A percentile compares a stretch with the other conserved stretches of the same genome.
Conservation (phyloP, 1,284 basidiomycete species). For the Naganishia sp. region DNA sequence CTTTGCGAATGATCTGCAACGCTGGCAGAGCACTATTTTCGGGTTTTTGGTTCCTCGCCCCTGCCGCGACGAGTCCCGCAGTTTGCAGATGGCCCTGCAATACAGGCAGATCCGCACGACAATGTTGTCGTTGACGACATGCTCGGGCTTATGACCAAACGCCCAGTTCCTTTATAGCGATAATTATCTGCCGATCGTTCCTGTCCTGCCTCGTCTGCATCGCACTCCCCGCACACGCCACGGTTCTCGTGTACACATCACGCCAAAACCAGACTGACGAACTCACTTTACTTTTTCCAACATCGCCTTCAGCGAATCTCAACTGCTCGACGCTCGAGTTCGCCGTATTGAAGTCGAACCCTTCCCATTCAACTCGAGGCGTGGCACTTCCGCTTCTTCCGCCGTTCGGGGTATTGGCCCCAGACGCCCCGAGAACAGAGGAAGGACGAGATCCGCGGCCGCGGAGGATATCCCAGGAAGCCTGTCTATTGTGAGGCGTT, state of each 20-base stretch:
- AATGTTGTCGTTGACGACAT: no score
- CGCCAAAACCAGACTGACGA: slow-evolving; percentile 6
- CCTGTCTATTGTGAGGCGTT: slow-evolving; percentile 6
- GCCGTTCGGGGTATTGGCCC: not conserved
- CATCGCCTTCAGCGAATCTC: slow-evolving; percentile 54
- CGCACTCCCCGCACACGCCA: not conserved
- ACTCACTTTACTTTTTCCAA: slow-evolving; percentile 50
- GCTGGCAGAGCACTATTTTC: no score
- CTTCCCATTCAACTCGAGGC: slow-evolving; percentile 47
- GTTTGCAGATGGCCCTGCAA: no score
- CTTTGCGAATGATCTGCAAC: not conserved
- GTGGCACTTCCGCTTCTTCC: slow-evolving; percentile 28
- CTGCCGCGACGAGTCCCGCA: no score
- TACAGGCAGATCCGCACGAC: no score
- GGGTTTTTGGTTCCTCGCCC: no score
- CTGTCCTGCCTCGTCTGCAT: no score
- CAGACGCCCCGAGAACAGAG: slow-evolving; percentile 8
- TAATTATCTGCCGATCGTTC: no score
- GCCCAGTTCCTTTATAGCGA: no score
- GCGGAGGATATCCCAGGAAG: slow-evolving; percentile 5
- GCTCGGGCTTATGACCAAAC: no score
- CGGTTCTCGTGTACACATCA: not conserved
- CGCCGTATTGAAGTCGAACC: slow-evolving; percentile 48
- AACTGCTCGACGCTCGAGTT: slow-evolving; percentile 48
- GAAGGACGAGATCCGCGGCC: slow-evolving; percentile 28